A percentile compares a stretch with the other conserved stretches of the same genome.
These are phyloP conservation scores for Puccinia novopanici DNA, from an alignment of 1,284 basidiomycete species.

Conservation along the genomic window DNA sequence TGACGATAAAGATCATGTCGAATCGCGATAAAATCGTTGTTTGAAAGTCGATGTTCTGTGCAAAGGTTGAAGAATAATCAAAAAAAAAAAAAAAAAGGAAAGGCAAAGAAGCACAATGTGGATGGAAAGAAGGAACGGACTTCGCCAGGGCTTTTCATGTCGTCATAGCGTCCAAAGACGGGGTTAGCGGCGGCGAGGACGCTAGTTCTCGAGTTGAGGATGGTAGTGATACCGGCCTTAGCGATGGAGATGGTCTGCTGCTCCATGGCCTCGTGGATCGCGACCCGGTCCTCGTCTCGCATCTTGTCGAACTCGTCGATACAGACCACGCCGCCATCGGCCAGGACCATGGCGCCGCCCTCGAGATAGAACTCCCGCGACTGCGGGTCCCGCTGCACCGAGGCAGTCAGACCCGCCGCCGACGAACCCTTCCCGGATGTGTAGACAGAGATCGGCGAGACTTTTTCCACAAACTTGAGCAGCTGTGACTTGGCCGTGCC, in stretches of 20 bases:
- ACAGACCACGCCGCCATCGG: slow-evolving; percentile 96
- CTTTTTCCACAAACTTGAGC: slow-evolving; percentile 98
- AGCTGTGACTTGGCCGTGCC: slow-evolving; percentile 97
- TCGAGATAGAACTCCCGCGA: slow-evolving; percentile 97
- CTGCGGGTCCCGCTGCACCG: slow-evolving; percentile 88
- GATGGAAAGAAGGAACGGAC: slow-evolving; percentile 60
- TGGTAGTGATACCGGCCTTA: slow-evolving; percentile 98
- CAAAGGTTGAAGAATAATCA: background rate
- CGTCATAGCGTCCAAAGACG: slow-evolving; percentile 85
- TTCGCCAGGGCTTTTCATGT: slow-evolving; percentile 73
- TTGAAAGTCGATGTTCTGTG: slow-evolving; percentile 93
- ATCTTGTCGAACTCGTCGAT: slow-evolving; percentile 99
- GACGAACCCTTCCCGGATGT: slow-evolving; percentile 97
- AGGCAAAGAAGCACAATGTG: background rate
- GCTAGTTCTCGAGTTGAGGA: slow-evolving; percentile 91
- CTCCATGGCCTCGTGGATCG: slow-evolving; percentile 99
- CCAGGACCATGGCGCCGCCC: slow-evolving; percentile 98
- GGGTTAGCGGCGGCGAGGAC: slow-evolving; percentile 98
- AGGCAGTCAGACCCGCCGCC: slow-evolving; percentile 96
- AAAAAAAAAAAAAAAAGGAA: background rate
- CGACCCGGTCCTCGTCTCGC: slow-evolving; percentile 86
- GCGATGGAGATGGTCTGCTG: slow-evolving; percentile 99
- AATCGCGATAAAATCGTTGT: slow-evolving; percentile 98
- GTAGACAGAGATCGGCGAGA: slow-evolving; percentile 91
- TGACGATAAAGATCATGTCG: slow-evolving; percentile 99